phyloP scores from a whole-genome alignment of 2,329 filamentous ascomycete species.

The Hymenoscyphus repandus region DNA sequence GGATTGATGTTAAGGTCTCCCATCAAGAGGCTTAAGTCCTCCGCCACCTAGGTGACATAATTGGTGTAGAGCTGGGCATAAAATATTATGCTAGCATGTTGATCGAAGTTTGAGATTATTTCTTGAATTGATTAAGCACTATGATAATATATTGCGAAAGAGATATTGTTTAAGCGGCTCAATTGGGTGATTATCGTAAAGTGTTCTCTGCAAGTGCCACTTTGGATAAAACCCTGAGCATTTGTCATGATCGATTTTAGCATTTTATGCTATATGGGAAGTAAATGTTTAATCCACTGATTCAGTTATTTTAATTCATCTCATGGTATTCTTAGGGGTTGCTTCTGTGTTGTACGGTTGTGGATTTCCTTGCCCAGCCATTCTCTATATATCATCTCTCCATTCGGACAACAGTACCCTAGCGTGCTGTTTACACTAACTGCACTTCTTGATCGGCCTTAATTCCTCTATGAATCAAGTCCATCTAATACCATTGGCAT shows the following conservation, averaged over 20 bases:
- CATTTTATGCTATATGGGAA: background rate
- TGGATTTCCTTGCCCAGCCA: no score
- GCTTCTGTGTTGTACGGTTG: no score
- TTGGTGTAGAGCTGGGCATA: background rate
- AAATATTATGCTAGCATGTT: background rate
- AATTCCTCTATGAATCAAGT: no score
- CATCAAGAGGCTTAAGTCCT: conserved; percentile 1
- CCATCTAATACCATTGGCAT: no score
- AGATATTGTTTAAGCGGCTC: conserved; percentile 1
- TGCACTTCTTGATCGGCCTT: no score
- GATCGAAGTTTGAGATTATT: no score
- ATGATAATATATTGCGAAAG: background rate
- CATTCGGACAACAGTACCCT: background rate
- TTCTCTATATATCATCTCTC: background rate
- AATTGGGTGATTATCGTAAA: background rate
- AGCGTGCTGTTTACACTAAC: no score
- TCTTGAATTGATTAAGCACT: background rate
- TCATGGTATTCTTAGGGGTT: background rate
- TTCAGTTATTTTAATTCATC: no score
- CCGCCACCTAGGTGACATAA: background rate
- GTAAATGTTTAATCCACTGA: background rate
- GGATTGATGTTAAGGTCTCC: background rate
- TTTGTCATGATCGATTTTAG: conserved; percentile 6
- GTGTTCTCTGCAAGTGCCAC: background rate
- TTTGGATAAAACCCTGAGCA: conserved; percentile 6